A percentile compares a stretch with the other conserved stretches of the same genome.
Conservation (phyloP, 1,139 yeast genomes). For the Torulaspora pretoriensis region DNA sequence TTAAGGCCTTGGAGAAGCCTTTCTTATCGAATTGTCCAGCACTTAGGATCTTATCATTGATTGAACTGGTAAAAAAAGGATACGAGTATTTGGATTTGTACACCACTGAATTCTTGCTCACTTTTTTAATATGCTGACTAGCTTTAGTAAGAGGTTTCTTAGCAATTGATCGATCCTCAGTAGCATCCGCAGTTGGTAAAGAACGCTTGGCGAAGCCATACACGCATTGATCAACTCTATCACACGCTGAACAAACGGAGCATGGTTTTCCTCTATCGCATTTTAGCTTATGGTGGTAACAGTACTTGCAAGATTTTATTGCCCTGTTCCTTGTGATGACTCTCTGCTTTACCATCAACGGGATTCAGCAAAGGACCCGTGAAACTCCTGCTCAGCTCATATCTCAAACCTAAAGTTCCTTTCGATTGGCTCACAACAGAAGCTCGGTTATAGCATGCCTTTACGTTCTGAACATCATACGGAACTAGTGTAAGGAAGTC, state of each 20-base stretch:
- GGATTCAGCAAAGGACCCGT: background rate
- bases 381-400: background rate
- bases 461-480: background rate
- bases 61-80: slow-evolving; percentile 26
- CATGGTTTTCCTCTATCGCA: slow-evolving; percentile 28
- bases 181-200: background rate
- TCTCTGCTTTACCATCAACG: slow-evolving; percentile 12
- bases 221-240: slow-evolving; percentile 16
- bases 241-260: slow-evolving; percentile 18
- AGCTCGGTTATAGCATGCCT: background rate
- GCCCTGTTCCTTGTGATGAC: slow-evolving; percentile 24
- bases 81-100: slow-evolving; percentile 25
- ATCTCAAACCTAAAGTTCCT: background rate
- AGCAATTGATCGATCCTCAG: background rate
- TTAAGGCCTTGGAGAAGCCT: slow-evolving; percentile 11
- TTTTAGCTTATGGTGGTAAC: slow-evolving; percentile 28
- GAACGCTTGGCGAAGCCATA: slow-evolving; percentile 21
- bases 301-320: slow-evolving; percentile 28
- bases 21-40: slow-evolving; percentile 14
- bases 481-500: background rate
- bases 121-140: slow-evolving; percentile 8
- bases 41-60: slow-evolving; percentile 23
- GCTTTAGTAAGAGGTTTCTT: slow-evolving; percentile 5
- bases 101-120: slow-evolving; percentile 10
- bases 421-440: background rate